Conservation (phyloP, 768 basidiomycete genomes). For the Termitomyces sp. region DNA sequence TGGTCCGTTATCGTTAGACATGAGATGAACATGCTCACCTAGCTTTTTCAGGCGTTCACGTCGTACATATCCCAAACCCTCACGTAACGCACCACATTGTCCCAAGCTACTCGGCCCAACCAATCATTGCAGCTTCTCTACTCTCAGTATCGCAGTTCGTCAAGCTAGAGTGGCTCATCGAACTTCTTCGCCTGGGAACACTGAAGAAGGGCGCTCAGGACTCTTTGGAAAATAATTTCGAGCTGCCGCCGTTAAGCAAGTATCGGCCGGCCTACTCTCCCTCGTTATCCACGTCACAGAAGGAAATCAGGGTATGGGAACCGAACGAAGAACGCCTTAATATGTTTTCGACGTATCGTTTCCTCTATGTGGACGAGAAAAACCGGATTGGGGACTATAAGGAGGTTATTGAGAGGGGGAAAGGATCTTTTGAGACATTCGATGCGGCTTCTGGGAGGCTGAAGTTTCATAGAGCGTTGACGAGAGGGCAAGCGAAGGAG, state of each 20-base stretch:
- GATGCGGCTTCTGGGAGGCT: conserved; percentile 43
- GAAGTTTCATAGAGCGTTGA: conserved; percentile 50
- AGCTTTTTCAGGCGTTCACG: conserved; percentile 45
- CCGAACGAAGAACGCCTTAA: conserved; percentile 59
- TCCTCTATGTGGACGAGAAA: conserved; percentile 59
- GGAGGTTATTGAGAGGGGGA: conserved; percentile 53
- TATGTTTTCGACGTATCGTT: conserved; percentile 50
- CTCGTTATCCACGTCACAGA: conserved; percentile 42
- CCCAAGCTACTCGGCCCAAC: conserved; percentile 43
- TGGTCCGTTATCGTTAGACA: conserved; percentile 35
- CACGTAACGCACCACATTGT: conserved; percentile 66
- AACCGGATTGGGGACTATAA: conserved; percentile 45
- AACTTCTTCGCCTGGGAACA: conserved; percentile 51
- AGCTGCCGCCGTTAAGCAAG: conserved; percentile 48
- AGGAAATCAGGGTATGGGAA: conserved; percentile 58
- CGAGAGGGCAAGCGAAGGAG: conserved; percentile 48
- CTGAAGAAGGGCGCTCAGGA: conserved; percentile 26
- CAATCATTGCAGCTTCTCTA: conserved; percentile 53
- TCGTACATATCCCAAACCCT: conserved; percentile 39
- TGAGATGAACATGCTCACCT: background rate
- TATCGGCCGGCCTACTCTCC: conserved; percentile 58
- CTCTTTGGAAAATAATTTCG: conserved; percentile 47
- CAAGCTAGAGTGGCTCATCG: conserved; percentile 63
- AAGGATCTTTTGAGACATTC: conserved; percentile 61
- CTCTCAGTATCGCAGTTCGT: conserved; percentile 57